Conservation (phyloP, 306 rosid genomes). For the Rosa chinensis region DNA sequence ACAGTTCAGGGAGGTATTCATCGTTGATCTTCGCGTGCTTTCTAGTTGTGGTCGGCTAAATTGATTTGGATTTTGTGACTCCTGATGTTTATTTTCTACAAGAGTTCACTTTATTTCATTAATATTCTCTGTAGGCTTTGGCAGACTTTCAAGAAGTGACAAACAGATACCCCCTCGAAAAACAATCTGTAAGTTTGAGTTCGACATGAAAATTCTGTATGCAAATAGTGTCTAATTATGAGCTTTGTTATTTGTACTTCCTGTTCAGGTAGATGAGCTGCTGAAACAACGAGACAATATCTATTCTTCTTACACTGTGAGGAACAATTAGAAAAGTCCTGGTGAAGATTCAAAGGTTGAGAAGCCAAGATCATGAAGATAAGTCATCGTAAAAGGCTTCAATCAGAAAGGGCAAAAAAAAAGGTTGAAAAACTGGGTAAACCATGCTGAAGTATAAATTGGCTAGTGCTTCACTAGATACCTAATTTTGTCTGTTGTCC, state of each 20-base stretch:
- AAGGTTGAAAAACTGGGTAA: slow-evolving; percentile 25
- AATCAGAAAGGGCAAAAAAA: slow-evolving; percentile 13
- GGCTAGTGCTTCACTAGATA: neutral
- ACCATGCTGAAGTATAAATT: neutral
- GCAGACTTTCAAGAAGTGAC: slow-evolving; percentile 94
- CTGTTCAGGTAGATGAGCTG: slow-evolving; percentile 83
- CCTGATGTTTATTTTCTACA: neutral
- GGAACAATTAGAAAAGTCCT: slow-evolving; percentile 47
- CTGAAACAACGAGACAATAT: slow-evolving; percentile 82
- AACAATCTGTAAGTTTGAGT: slow-evolving; percentile 60
- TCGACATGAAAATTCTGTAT: neutral
- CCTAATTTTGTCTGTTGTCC: too few species aligned
- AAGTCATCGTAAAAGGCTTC: slow-evolving; percentile 83
- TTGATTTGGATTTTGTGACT: slow-evolving; percentile 12
- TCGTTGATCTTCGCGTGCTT: slow-evolving; percentile 1
- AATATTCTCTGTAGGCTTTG: slow-evolving; percentile 58
- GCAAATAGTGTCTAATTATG: neutral
- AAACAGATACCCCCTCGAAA: slow-evolving; percentile 80
- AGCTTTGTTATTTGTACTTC: neutral
- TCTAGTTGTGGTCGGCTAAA: neutral
- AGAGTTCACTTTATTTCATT: neutral
- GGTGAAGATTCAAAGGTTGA: slow-evolving; percentile 61
- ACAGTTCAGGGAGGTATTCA: slow-evolving; percentile 76
- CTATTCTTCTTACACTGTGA: slow-evolving; percentile 69
- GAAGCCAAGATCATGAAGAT: slow-evolving; percentile 63